Percentiles rank a stretch among this genome's conserved stretches.
phyloP scores from a whole-genome alignment of 352 stramenopile genomes.

The Globisporangium middletonii region DNA sequence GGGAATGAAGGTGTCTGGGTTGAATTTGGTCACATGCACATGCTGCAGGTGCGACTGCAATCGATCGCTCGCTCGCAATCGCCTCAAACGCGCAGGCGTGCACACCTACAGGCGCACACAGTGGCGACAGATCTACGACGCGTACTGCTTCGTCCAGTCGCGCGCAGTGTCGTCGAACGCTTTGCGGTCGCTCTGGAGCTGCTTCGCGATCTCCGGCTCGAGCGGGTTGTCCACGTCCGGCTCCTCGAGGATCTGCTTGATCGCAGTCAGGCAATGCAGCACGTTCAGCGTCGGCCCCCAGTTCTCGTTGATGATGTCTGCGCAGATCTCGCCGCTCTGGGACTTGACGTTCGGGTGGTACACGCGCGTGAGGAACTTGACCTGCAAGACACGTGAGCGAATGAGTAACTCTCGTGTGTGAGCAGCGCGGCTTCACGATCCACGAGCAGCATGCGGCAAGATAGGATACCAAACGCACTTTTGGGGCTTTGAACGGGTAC shows the following conservation, averaged over 20 bases:
- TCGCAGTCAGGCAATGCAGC: slow-evolving; percentile 85
- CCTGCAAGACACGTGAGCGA: slow-evolving; percentile 17
- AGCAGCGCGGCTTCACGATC: too few relatives aligned
- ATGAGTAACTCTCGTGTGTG: background rate
- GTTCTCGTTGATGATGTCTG: slow-evolving; percentile 92
- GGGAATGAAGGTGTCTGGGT: background rate
- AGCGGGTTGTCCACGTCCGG: slow-evolving; percentile 95
- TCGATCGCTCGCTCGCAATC: too few relatives aligned
- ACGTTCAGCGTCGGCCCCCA: slow-evolving; percentile 96
- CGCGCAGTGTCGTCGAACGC: slow-evolving; percentile 92
- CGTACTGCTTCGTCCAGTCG: slow-evolving; percentile 91
- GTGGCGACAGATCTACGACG: slow-evolving; percentile 37
- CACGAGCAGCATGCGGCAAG: background rate
- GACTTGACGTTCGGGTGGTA: slow-evolving; percentile 97
- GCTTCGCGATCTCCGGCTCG: slow-evolving; percentile 93
- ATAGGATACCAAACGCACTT: slow-evolving; percentile 24
- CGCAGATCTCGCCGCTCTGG: slow-evolving; percentile 95
- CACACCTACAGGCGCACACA: background rate
- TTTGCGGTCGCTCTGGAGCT: slow-evolving; percentile 90
- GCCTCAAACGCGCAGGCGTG: background rate
- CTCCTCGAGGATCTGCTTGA: slow-evolving; percentile 95
- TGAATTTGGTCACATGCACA: background rate
- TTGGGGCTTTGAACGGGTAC: slow-evolving; percentile 95
- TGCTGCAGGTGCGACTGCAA: too few relatives aligned
- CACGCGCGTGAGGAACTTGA: slow-evolving; percentile 93